These are phyloP conservation scores for Panicum hallii DNA, from an alignment of 202 grass and related monocot genomes.

Conservation along the genomic window DNA sequence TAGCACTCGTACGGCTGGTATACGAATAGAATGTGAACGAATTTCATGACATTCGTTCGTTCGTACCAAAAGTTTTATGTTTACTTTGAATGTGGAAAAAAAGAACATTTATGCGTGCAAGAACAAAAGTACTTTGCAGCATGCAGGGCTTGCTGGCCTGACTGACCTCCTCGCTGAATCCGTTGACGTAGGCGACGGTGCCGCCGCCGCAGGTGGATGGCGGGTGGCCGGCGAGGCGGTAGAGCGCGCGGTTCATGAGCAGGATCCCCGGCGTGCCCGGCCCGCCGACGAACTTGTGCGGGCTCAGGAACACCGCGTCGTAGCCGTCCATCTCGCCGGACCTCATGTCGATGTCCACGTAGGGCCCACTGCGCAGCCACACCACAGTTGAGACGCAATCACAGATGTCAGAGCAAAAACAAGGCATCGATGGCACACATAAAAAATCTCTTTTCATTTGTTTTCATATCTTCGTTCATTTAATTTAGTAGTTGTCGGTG, in stretches of 20 bases:
- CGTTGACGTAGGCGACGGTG: constrained; percentile 76
- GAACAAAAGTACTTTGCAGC: no score
- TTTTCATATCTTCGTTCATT: neutral
- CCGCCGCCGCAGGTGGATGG: constrained; percentile 78
- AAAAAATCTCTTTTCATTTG: neutral
- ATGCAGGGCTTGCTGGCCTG: no score
- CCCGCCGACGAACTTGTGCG: constrained; percentile 90
- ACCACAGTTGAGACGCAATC: neutral
- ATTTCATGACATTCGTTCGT: neutral
- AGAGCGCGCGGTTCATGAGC: constrained; percentile 68
- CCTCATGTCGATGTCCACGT: constrained; percentile 81
- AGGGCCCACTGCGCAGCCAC: constrained; percentile 58
- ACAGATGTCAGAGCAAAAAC: neutral
- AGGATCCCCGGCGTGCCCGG: constrained; percentile 78
- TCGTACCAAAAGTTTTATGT: neutral
- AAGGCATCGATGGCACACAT: neutral
- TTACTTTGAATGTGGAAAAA: no score
- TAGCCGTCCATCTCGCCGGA: constrained; percentile 77
- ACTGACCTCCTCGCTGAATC: constrained; percentile 48
- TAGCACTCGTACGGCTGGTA: neutral
- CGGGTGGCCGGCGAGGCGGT: constrained; percentile 52
- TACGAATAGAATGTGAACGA: neutral
- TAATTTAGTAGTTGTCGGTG: neutral
- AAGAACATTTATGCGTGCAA: no score
- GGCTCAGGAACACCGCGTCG: constrained; percentile 85